These are phyloP conservation scores for Suillus bovinus DNA, from an alignment of 768 basidiomycete genomes.

Conservation along the genomic window DNA sequence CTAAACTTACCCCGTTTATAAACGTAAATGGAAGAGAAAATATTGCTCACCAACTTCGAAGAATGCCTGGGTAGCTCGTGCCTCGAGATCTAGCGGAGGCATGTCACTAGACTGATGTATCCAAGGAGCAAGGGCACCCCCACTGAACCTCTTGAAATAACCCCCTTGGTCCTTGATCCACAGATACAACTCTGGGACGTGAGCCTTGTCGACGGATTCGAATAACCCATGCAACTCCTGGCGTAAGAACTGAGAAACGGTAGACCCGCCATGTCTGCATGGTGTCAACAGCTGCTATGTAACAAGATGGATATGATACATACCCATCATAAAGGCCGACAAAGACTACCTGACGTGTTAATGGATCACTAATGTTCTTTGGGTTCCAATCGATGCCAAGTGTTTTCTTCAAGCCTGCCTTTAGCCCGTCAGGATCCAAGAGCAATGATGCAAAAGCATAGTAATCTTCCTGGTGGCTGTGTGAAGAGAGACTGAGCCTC, in stretches of 20 bases:
- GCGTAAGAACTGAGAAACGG: constrained; percentile 81
- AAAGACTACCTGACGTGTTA: constrained; percentile 78
- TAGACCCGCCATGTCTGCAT: constrained; percentile 86
- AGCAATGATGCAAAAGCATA: constrained; percentile 75
- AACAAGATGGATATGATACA: constrained; percentile 21
- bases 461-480: constrained; percentile 89
- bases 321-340: constrained; percentile 94
- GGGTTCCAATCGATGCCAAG: constrained; percentile 77
- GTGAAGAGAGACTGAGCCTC: constrained; percentile 5
- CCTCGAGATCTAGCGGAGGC: constrained; percentile 68
- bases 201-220: constrained; percentile 70
- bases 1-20: constrained; percentile 36
- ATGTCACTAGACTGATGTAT: constrained; percentile 31
- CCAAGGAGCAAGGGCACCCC: constrained; percentile 79
- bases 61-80: constrained; percentile 84
- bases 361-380: constrained; percentile 45
- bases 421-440: constrained; percentile 74
- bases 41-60: constrained; percentile 60
- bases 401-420: constrained; percentile 57
- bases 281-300: constrained; percentile 6
- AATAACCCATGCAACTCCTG: constrained; percentile 86
- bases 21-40: constrained; percentile 6
- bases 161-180: constrained; percentile 84
- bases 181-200: constrained; percentile 71
- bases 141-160: constrained; percentile 88